Conservation (phyloP, 1,284 basidiomycete genomes). For the Boletus smithii region DNA sequence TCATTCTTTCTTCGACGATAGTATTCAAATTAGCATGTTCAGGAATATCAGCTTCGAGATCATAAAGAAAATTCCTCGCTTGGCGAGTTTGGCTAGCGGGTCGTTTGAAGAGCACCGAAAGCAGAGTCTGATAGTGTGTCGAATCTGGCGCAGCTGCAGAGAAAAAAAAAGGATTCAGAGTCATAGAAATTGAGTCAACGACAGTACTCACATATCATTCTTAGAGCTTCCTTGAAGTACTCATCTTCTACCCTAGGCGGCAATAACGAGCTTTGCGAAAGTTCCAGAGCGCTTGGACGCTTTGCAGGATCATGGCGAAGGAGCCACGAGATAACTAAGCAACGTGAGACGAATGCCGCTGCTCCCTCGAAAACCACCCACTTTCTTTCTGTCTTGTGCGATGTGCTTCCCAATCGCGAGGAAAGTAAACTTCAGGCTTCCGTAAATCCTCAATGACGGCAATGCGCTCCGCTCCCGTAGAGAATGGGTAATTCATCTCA, state of each 20-base stretch:
- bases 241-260: constrained; percentile 79
- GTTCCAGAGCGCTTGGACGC: constrained; percentile 81
- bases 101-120: constrained; percentile 70
- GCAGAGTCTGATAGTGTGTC: constrained; percentile 66
- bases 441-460: constrained; percentile 78
- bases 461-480: constrained; percentile 86
- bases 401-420: constrained; percentile 66
- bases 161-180: background rate
- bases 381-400: constrained; percentile 66
- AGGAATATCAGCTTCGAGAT: constrained; percentile 64
- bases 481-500: constrained; percentile 91
- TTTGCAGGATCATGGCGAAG: constrained; percentile 82
- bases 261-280: constrained; percentile 78
- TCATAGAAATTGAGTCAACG: background rate
- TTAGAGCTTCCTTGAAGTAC: constrained; percentile 77
- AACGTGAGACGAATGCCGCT: constrained; percentile 6
- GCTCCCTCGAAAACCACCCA: constrained; percentile 35
- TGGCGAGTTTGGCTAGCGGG: constrained; percentile 48
- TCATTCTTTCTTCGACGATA: constrained; percentile 75
- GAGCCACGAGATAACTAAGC: constrained; percentile 73
- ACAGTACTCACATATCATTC: constrained; percentile 62
- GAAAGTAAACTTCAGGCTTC: constrained; percentile 72
- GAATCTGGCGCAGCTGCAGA: constrained; percentile 65
- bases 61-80: constrained; percentile 76
- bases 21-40: constrained; percentile 75